Conservation (phyloP, 768 basidiomycete species). For the Suillus paluster region DNA sequence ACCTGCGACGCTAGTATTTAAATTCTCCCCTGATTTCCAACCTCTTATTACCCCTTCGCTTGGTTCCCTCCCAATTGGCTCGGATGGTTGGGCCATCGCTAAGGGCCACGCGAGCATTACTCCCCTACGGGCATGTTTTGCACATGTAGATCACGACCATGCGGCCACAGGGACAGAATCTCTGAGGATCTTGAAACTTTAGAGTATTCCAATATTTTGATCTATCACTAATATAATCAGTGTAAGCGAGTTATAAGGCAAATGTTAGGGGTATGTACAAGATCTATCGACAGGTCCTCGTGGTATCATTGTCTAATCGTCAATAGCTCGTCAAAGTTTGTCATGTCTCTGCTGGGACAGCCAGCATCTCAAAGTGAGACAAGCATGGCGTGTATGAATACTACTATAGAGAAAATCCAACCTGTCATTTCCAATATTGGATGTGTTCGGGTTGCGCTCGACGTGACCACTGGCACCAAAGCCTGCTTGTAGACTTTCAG, state of each 20-base stretch:
- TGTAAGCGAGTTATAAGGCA: not conserved
- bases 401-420: constrained; percentile 14
- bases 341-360: constrained; percentile 2
- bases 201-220: constrained; percentile 19
- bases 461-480: constrained; percentile 43
- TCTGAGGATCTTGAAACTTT: constrained; percentile 68
- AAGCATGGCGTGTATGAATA: constrained; percentile 20
- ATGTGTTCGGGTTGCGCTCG: constrained; percentile 16
- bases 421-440: constrained; percentile 11
- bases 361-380: constrained; percentile 21
- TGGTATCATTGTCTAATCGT: not conserved
- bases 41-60: constrained; percentile 64
- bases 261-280: not conserved
- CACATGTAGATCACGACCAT: constrained; percentile 43
- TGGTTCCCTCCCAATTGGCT: constrained; percentile 69
- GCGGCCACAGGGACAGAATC: not conserved
- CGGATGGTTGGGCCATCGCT: constrained; percentile 81
- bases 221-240: not conserved
- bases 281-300: not conserved
- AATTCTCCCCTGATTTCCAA: constrained; percentile 76
- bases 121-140: constrained; percentile 76
- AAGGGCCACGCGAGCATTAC: constrained; percentile 78
- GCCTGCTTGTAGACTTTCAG: constrained; percentile 76
- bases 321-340: constrained; percentile 23
- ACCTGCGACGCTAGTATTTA: constrained; percentile 60